Base-by-base conservation (phyloP, 2,329 filamentous ascomycete species). In the Rosellinia necatrix region DNA sequence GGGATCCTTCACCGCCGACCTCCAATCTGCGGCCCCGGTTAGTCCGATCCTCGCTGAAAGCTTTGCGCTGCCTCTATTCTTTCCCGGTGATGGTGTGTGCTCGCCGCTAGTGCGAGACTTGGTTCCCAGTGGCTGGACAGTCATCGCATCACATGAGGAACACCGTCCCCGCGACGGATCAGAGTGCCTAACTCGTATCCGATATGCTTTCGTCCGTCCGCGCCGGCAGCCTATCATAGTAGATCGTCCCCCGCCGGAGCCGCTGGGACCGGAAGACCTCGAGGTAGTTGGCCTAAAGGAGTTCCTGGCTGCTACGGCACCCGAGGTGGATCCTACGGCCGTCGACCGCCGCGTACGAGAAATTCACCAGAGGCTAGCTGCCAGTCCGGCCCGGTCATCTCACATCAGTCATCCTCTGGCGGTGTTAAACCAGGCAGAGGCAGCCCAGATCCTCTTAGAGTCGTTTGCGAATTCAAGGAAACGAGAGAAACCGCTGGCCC, bases 41-140 rank as follows among this genome's bases (percentile, higher is more conserved):
- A 61, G 22, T 10, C 58, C 58, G 10, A 56, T 62, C 30, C 41
- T 56, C 19, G 43, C 46, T 6, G 58, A 61, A 17, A 61, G 42
- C n/a, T 46, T 57, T 17, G 46, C 53, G 10, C 30, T 54, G 40
- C 57, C 53, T 21, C 21, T 25, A 1, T 27, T 2, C 10, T 30
- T 48, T 6, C 21, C 51, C 2, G 38, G 38, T 15, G 17, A 38
- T 19, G 32, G 10, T 2, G 12, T 13, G 15, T 42, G 21, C 21
- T 46, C 32, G 8, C 52, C 51, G 21, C 43, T 34, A 27, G 50
- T 49, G 25, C 55, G 56, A 6, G 52, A 59, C 37, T 22, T 61
- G 40, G 52, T 30, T 7, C 51, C 59, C 2, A 22, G 9, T 3
- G 38, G 52, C 10, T 61, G 56, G 49, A 59, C 53, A 3, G 49